A percentile compares a stretch with the other conserved stretches of the same genome.
These are phyloP conservation scores for Chaetothyriales sp. DNA, from an alignment of 2,329 filamentous ascomycete species.

Conservation along the genomic window DNA sequence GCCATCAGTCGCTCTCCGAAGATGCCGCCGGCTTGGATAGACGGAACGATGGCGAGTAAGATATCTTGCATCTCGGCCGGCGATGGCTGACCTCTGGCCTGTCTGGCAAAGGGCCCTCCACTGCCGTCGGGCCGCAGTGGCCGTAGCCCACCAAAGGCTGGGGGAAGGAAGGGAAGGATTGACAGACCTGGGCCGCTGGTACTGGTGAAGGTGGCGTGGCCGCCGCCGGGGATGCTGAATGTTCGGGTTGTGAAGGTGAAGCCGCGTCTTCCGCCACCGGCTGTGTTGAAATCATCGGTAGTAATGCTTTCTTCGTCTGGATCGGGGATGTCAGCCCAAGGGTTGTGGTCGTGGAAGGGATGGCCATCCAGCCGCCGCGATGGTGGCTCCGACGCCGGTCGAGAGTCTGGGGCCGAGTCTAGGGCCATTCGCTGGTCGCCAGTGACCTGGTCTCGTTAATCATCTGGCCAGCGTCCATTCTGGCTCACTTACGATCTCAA, in stretches of 20 bases:
- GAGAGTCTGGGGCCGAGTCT: not conserved
- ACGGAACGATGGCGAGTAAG: constrained; percentile 14
- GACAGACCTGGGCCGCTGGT: not conserved
- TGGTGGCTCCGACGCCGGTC: constrained; percentile 19
- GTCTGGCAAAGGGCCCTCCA: not conserved
- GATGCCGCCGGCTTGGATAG: constrained; percentile 6
- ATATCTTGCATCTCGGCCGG: constrained; percentile 13
- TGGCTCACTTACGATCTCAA: constrained; percentile 60
- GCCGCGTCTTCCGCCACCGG: constrained; percentile 11
- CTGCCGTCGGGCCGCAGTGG: not conserved
- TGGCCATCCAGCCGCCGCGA: constrained; percentile 21
- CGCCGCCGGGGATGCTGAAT: constrained; percentile 1
- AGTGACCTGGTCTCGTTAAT: not conserved
- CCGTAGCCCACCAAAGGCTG: not conserved
- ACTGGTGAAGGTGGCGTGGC: not conserved
- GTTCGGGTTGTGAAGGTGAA: constrained; percentile 14
- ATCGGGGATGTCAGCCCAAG: constrained; percentile 35
- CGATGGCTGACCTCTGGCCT: constrained; percentile 1
- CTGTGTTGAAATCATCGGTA: constrained; percentile 14
- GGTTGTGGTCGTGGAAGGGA: constrained; percentile 31
- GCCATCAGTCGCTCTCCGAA: not conserved
- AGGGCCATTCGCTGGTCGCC: no score
- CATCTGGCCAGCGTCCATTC: not conserved
- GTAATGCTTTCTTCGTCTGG: constrained; percentile 30
- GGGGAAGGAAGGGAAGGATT: not conserved